Evolutionary conservation across 2,329 filamentous ascomycete species (phyloP), one percentile per base, ranked within the genome.

Genomic region (Microcyclosporella mali): DNA sequence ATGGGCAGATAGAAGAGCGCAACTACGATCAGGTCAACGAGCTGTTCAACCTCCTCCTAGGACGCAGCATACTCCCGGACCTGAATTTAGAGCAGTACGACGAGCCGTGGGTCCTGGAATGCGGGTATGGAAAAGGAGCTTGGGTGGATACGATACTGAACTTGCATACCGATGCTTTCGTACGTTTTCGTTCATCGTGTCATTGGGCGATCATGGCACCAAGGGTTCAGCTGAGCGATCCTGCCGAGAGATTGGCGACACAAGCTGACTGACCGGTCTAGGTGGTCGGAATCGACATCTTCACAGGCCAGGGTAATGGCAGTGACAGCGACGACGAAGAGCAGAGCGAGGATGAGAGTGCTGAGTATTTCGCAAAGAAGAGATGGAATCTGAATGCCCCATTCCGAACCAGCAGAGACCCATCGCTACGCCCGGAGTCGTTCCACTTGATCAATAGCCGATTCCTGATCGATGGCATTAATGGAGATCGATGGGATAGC

Each of bases 371-470:
- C 33, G 41, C 44, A 9, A 52, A 53, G 29, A 56, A 56, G 41
- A 56, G 53, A 40, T 64, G 60, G 58, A 63, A 65, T 35, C 44
- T 65, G n/a, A 65, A 64, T 35, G 56, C 49, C 17, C 44, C 55
- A 4, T 61, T 64, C 35, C 49, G 54, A 19, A 47, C 43, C 12
- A 52, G 44, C 33, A 32, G 45, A 7, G 43, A 50, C 18, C 37
- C 40, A 2, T 40, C 41, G 14, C 47, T 65, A 19, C 32, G 40
- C 19, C 56, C 51, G 2, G 39, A 82, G 81, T 59, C 71, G 43
- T 95, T 94, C 68, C 85, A 95, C 56, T 69, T 95, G 40, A 80
- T 94, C 38, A 85, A 95, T 58, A 94, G 86, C 54, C 79, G 81
- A 53, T 74, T 84, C 65, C 70, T 87, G 63, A 71, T 77, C 51